Evolutionary conservation across 2,329 filamentous ascomycete species (phyloP).

Genomic region (Aspergillus bombycis): DNA sequence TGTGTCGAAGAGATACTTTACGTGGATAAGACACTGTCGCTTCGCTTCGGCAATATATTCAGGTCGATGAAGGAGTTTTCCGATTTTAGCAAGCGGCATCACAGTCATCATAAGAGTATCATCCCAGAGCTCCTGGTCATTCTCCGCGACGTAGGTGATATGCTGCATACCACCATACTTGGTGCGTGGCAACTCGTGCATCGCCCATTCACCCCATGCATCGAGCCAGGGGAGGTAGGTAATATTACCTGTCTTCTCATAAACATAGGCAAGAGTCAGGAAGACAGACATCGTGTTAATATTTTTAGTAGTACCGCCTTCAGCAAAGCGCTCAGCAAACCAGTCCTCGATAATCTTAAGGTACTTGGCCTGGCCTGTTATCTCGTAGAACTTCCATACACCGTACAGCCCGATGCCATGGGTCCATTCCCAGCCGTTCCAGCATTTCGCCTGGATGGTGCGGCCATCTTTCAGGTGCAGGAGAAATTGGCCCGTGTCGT

Average conservation of each 20-base stretch:
- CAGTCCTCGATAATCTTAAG: constrained; percentile 72
- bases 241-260: constrained; percentile 70
- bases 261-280: constrained; percentile 74
- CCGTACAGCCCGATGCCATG: constrained; percentile 80
- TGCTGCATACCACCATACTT: constrained; percentile 74
- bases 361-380: constrained; percentile 65
- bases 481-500: constrained; percentile 74
- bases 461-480: constrained; percentile 71
- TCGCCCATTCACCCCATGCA: constrained; percentile 80
- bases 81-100: constrained; percentile 78
- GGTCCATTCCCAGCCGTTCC: constrained; percentile 77
- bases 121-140: constrained; percentile 79
- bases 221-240: constrained; percentile 78
- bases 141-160: constrained; percentile 71
- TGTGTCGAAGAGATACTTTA: constrained; percentile 77
- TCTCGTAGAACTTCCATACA: constrained; percentile 77
- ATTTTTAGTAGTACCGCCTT: constrained; percentile 77
- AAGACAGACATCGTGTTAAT: constrained; percentile 87
- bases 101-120: constrained; percentile 90
- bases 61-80: constrained; percentile 67
- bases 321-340: constrained; percentile 70
- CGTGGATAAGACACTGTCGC: constrained; percentile 74
- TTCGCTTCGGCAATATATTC: constrained; percentile 79
- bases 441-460: constrained; percentile 82
- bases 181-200: constrained; percentile 73